Percentiles rank a stretch among this genome's conserved stretches.
These are phyloP conservation scores for Inonotus hispidus DNA, from an alignment of 1,284 basidiomycete species.

Conservation along the genomic window DNA sequence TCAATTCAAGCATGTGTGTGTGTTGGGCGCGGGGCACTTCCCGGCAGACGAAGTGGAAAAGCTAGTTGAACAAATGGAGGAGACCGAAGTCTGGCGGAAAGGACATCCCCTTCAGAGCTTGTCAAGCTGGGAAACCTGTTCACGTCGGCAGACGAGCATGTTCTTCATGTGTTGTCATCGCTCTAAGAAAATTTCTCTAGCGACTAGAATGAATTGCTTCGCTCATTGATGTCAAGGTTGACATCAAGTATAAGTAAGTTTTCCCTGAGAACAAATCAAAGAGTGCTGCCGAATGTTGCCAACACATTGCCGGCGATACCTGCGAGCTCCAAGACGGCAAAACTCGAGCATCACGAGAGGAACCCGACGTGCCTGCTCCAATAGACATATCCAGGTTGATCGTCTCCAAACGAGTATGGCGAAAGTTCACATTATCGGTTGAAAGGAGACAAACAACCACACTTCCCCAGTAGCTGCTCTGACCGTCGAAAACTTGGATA, in stretches of 20 bases:
- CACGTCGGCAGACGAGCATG: not conserved
- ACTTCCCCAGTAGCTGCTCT: no score
- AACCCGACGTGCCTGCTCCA: not conserved
- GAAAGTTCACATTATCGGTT: not conserved
- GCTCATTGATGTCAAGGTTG: not conserved
- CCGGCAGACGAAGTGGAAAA: not conserved
- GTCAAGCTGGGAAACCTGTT: not conserved
- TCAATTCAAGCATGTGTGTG: no score
- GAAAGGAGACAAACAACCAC: no score
- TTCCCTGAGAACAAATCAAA: no score
- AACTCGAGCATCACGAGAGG: not conserved
- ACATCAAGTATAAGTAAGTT: not conserved
- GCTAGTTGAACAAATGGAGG: not conserved
- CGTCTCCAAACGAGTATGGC: not conserved
- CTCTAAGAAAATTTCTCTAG: not conserved
- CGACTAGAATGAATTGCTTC: not conserved
- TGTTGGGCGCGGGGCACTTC: no score
- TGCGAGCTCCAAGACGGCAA: not conserved
- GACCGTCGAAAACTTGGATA: no score
- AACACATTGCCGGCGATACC: not conserved
- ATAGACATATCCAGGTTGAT: not conserved
- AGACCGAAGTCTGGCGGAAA: not conserved
- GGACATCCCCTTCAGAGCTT: not conserved
- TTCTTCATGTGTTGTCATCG: not conserved
- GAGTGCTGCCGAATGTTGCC: not conserved